These are phyloP conservation scores for Arabis hirsuta DNA, from an alignment of 345 rosid species.

Conservation along the genomic window DNA sequence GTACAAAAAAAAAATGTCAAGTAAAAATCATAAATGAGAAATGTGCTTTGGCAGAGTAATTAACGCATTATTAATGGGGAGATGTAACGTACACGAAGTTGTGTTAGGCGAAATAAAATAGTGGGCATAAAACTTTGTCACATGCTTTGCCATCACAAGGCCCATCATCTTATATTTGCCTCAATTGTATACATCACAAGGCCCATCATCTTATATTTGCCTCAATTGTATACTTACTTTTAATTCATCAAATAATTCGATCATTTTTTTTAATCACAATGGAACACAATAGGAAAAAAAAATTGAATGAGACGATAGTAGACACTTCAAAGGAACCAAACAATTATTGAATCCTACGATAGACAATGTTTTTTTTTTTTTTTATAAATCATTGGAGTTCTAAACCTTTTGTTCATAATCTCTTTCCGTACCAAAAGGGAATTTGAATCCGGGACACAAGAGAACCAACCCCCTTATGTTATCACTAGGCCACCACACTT, in stretches of 20 bases:
- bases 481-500: too few species aligned
- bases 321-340: too few species aligned
- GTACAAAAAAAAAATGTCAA: background rate
- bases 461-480: too few species aligned
- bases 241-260: background rate
- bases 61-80: constrained; percentile 38
- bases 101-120: constrained; percentile 32
- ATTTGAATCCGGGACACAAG: too few species aligned
- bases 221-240: background rate
- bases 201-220: constrained; percentile 30
- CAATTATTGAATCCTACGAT: too few species aligned
- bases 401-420: too few species aligned
- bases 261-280: background rate
- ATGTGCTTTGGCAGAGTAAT: constrained; percentile 31
- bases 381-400: too few species aligned
- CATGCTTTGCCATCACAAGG: constrained; percentile 32
- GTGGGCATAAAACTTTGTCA: constrained; percentile 29
- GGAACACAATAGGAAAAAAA: too few species aligned
- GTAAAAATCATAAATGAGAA: constrained; percentile 24
- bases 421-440: too few species aligned
- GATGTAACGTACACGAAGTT: constrained; percentile 42
- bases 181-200: background rate
- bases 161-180: constrained; percentile 28
- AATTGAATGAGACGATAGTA: too few species aligned
- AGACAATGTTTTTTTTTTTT: too few species aligned